Evolutionary conservation across 257 asterid genomes (phyloP), one percentile per base, ranked within the genome.

Genomic region (Gardenia jasminoides): DNA sequence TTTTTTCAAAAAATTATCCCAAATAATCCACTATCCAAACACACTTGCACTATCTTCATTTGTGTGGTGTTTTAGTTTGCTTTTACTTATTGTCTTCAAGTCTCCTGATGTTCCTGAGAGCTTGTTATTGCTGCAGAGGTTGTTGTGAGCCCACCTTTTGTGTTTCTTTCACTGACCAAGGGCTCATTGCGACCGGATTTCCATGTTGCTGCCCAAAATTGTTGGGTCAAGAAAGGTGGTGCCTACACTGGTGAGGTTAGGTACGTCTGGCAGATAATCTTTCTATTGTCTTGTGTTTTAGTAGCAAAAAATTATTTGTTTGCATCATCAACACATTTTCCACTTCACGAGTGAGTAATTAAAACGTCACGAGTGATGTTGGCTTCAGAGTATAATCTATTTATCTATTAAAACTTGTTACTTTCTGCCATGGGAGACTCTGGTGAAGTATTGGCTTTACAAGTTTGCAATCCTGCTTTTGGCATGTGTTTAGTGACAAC

Each of bases 191-290:
- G 97, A 56, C 82, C 97, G 62, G 99, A 93, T 52, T 91, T 93
- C 91, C 93, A 88, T 65, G 95, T 93, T 58, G 99, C 99, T 31
- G 98, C 99, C 72, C 99, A 96, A 86, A 96, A 96, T 74, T 96
- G 98, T 75, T 93, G 99, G 99, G 94, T 96, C 56, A 96, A 88
- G 95, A 93, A 96, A 79, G 98, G 99, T 3, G 99, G 99, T 83
- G 99, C 99, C 84, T 96, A 82, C 88, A 96, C 98, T 0, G 99
- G 99, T 67, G 99, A 96, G 85, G 80, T 96, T 84, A 93, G 99
- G 98, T 91, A 87, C 19, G 89, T 68, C 36, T 80, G 43, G n/a
- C 66, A 17, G 16, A 19, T 46, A 12, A 20, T 1, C 46, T 68
- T 31, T 46, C 50, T 46, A 26, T 50, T 11, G 30, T 50, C 24